Conservation (phyloP, 768 basidiomycete species). For the Rubroboletus satanas region DNA sequence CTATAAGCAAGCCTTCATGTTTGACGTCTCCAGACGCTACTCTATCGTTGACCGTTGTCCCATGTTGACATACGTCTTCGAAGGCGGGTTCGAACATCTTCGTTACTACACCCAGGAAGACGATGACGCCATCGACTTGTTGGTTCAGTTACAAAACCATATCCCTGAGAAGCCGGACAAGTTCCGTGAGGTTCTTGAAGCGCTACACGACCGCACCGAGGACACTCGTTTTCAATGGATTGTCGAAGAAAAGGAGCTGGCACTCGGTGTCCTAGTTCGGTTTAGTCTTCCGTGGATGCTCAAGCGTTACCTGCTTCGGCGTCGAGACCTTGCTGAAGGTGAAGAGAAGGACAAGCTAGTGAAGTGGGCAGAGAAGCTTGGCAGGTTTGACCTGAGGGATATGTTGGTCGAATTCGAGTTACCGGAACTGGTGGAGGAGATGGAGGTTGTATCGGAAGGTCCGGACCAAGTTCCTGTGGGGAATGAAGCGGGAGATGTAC, state of each 20-base stretch:
- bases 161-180: conserved; percentile 21
- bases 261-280: conserved; percentile 20
- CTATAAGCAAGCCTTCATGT: conserved; percentile 23
- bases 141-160: conserved; percentile 19
- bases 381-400: conserved; percentile 22
- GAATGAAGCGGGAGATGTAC: neutral
- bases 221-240: conserved; percentile 24
- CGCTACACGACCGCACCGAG: conserved; percentile 26
- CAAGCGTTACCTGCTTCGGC: conserved; percentile 23
- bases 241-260: conserved; percentile 24
- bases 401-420: conserved; percentile 19
- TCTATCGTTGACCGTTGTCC: conserved; percentile 24
- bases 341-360: conserved; percentile 13
- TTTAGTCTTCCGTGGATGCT: conserved; percentile 27
- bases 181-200: conserved; percentile 20
- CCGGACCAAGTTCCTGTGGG: neutral
- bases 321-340: conserved; percentile 17
- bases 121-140: conserved; percentile 23
- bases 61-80: conserved; percentile 29
- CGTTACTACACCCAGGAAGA: conserved; percentile 25
- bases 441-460: conserved; percentile 4
- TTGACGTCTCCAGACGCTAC: conserved; percentile 25
- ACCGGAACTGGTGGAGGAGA: conserved; percentile 11
- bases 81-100: conserved; percentile 28
- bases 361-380: conserved; percentile 16